Conservation (phyloP, 768 basidiomycete species). For the Pleurotus cornucopiae region DNA sequence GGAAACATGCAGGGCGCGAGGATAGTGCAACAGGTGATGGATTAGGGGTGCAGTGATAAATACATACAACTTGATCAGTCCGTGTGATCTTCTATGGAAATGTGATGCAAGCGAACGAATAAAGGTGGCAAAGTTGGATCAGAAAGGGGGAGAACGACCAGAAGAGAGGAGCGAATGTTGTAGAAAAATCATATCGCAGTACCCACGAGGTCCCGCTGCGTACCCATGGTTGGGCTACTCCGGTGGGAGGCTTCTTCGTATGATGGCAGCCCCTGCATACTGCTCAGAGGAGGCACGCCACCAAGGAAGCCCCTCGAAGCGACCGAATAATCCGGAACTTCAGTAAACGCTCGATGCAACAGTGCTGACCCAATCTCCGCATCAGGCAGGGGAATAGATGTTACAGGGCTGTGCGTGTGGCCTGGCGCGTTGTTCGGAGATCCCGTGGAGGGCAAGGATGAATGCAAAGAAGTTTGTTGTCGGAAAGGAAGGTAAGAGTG, state of each 20-base stretch:
- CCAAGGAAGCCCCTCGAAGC: slow-evolving; percentile 88
- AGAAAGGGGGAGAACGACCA: background rate
- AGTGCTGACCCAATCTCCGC: slow-evolving; percentile 23
- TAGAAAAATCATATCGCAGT: background rate
- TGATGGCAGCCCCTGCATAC: slow-evolving; percentile 74
- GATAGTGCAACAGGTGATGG: no score
- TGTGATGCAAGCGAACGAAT: background rate
- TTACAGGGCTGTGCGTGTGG: slow-evolving; percentile 8
- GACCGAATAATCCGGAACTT: slow-evolving; percentile 83
- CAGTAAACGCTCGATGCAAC: slow-evolving; percentile 62
- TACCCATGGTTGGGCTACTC: slow-evolving; percentile 10
- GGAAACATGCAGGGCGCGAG: no score
- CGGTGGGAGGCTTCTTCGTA: slow-evolving; percentile 65
- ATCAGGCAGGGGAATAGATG: slow-evolving; percentile 11
- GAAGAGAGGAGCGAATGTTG: no score
- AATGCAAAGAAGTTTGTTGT: background rate
- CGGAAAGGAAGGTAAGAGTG: background rate
- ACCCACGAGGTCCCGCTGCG: slow-evolving; percentile 15
- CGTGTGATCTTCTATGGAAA: background rate
- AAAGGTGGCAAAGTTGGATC: background rate
- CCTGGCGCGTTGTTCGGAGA: slow-evolving; percentile 15
- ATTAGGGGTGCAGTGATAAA: background rate
- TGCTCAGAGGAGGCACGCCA: slow-evolving; percentile 80
- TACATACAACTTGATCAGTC: background rate
- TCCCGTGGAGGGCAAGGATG: background rate